Conservation (phyloP, 345 rosid genomes). For the Lepidium aucheri region DNA sequence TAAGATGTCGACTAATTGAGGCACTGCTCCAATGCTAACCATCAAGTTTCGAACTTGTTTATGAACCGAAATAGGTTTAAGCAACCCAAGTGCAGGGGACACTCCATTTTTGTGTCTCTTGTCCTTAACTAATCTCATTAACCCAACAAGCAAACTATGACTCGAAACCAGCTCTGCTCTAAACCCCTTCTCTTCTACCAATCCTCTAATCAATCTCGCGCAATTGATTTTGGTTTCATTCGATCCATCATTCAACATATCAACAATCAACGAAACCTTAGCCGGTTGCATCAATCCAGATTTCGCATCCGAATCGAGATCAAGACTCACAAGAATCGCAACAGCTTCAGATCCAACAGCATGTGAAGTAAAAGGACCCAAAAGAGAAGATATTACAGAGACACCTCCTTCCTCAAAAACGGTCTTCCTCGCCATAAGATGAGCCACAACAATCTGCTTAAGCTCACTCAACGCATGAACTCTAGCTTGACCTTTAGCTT, state of each 20-base stretch:
- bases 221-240: slow-evolving; percentile 64
- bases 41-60: slow-evolving; percentile 35
- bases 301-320: slow-evolving; percentile 48
- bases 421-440: slow-evolving; percentile 43
- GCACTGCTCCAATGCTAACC: slow-evolving; percentile 50
- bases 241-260: slow-evolving; percentile 65
- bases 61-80: slow-evolving; percentile 37
- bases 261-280: slow-evolving; percentile 58
- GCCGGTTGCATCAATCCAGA: slow-evolving; percentile 57
- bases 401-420: slow-evolving; percentile 45
- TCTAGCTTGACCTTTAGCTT: slow-evolving; percentile 63
- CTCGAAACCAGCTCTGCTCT: slow-evolving; percentile 45
- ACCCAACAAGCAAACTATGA: slow-evolving; percentile 54
- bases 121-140: slow-evolving; percentile 56
- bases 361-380: slow-evolving; percentile 68
- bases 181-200: slow-evolving; percentile 43
- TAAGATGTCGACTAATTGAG: slow-evolving; percentile 45
- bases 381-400: slow-evolving; percentile 34
- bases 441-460: slow-evolving; percentile 37
- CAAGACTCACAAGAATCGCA: slow-evolving; percentile 59
- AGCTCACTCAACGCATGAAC: slow-evolving; percentile 60
- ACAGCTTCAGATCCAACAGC: slow-evolving; percentile 70
- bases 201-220: slow-evolving; percentile 41
- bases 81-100: slow-evolving; percentile 40
- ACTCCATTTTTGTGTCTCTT: slow-evolving; percentile 42